A percentile compares a stretch with the other conserved stretches of the same genome.
These are phyloP conservation scores for Penicillium mononematosum DNA, from an alignment of 495 filamentous ascomycete species.

Conservation along the genomic window DNA sequence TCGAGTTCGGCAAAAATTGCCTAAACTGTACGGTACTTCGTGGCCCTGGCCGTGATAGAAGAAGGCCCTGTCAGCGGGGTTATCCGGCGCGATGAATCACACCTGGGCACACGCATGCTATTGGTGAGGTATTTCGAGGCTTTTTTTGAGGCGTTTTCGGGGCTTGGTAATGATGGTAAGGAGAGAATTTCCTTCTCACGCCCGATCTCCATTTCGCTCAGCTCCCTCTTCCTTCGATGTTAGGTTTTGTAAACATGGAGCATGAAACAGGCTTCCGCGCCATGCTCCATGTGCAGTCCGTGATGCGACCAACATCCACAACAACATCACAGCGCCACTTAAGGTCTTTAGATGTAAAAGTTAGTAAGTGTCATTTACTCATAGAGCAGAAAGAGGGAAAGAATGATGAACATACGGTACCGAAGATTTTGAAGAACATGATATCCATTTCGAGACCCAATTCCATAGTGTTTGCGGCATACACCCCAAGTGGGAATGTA, in stretches of 20 bases:
- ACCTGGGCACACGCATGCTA: neutral
- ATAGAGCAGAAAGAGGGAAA: neutral
- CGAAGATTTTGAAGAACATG: conserved; percentile 51
- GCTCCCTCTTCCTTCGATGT: conserved; percentile 23
- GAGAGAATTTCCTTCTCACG: conserved; percentile 9
- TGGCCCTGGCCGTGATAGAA: neutral
- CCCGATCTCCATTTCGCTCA: conserved; percentile 8
- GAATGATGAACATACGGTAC: conserved; percentile 34
- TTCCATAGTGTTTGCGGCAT: conserved; percentile 47
- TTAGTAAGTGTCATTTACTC: neutral
- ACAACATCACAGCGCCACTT: conserved; percentile 36
- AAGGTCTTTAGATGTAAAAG: conserved; percentile 31
- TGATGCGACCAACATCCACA: conserved; percentile 45
- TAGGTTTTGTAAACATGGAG: conserved; percentile 49
- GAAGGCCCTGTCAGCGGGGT: conserved; percentile 1
- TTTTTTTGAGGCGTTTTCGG: neutral
- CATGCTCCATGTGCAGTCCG: conserved; percentile 40
- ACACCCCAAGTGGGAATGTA: conserved; percentile 58
- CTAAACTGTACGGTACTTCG: neutral
- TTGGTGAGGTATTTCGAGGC: neutral
- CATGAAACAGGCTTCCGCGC: conserved; percentile 44
- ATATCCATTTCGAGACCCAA: conserved; percentile 46
- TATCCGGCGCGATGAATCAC: conserved; percentile 1
- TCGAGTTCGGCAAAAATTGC: conserved; percentile 18
- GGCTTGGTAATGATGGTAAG: neutral